Evolutionary conservation across 1,284 basidiomycete genomes (phyloP).

Genomic region (Leccinum pachyderme): DNA sequence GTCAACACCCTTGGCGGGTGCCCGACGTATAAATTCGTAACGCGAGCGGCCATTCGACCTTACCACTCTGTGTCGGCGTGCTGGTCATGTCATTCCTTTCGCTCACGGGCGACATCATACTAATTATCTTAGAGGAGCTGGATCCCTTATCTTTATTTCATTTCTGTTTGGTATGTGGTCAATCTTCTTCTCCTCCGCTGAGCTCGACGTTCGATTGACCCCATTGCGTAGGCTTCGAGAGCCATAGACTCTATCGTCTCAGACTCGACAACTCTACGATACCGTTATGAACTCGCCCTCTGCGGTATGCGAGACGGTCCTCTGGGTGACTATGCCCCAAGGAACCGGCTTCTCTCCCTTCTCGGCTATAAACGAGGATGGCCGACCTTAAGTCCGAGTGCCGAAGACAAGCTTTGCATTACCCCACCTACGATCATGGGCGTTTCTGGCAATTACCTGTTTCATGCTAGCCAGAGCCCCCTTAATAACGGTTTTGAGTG

Average conservation of each 20-base stretch:
- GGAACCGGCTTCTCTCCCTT: conserved; percentile 48
- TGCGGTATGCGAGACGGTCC: conserved; percentile 55
- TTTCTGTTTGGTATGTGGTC: conserved; percentile 45
- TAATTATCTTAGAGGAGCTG: conserved; percentile 50
- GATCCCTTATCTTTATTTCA: conserved; percentile 52
- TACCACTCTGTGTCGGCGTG: conserved; percentile 30
- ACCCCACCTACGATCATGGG: conserved; percentile 43
- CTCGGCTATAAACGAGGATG: conserved; percentile 51
- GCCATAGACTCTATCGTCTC: conserved; percentile 43
- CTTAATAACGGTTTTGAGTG: conserved; percentile 35
- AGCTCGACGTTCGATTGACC: not conserved
- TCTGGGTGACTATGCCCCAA: conserved; percentile 36
- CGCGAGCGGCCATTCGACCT: conserved; percentile 7
- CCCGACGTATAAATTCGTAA: conserved; percentile 33
- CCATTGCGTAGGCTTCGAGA: conserved; percentile 44
- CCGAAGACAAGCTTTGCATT: conserved; percentile 47
- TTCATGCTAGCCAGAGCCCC: conserved; percentile 47
- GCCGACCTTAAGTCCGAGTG: conserved; percentile 49
- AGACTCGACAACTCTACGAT: conserved; percentile 49
- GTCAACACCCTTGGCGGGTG: conserved; percentile 23
- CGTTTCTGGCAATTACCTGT: conserved; percentile 50
- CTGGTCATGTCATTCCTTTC: conserved; percentile 43
- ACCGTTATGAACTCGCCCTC: conserved; percentile 53
- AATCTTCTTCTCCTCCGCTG: not conserved
- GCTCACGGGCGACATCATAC: conserved; percentile 53